Conservation (phyloP, 225 moss, liverwort and hornwort genomes). For the Asterella californica region DNA sequence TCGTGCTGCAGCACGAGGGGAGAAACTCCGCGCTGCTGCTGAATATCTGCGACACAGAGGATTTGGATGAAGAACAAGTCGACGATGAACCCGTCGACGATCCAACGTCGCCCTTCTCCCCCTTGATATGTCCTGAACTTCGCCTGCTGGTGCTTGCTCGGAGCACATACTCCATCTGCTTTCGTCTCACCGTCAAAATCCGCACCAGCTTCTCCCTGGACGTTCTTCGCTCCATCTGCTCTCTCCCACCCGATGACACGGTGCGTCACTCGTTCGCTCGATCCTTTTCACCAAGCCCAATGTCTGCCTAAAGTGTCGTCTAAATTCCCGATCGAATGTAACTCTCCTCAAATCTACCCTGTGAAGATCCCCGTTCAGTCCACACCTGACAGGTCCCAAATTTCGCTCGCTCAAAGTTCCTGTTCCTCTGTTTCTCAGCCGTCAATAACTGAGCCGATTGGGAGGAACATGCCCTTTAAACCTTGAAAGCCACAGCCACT, state of each 20-base stretch:
- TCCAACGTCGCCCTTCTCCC: neutral
- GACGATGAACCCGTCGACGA: neutral
- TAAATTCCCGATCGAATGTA: neutral
- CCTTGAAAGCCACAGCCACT: no score
- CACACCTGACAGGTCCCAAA: neutral
- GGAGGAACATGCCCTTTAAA: no score
- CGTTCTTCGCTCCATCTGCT: constrained; percentile 14
- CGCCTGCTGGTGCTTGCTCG: neutral
- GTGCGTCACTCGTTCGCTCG: neutral
- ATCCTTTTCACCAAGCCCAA: neutral
- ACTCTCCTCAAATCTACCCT: neutral
- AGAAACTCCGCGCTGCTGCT: neutral
- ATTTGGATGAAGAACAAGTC: neutral
- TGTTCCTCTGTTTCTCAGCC: neutral
- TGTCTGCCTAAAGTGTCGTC: neutral
- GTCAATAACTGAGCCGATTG: neutral
- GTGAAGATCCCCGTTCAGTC: neutral
- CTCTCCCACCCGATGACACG: neutral
- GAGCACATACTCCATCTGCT: constrained; percentile 15
- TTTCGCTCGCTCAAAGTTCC: neutral
- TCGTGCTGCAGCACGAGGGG: constrained; percentile 6
- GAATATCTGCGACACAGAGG: neutral
- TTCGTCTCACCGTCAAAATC: constrained; percentile 10
- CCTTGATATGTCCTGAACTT: neutral
- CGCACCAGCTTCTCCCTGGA: constrained; percentile 11